Conservation (phyloP, 805 yeast species). For the Torulaspora delbrueckii region DNA sequence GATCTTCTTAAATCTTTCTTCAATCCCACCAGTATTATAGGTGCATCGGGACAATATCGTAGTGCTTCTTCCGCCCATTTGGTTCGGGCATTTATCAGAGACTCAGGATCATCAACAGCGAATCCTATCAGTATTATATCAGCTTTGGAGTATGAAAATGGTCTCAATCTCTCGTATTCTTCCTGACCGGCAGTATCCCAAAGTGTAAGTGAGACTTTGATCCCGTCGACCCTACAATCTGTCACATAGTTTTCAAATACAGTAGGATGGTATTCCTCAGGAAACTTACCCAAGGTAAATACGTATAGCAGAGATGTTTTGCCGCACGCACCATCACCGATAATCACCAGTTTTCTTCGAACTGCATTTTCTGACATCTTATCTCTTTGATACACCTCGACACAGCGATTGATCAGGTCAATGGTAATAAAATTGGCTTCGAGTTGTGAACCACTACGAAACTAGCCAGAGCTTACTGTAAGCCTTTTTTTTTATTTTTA, state of each 20-base stretch:
- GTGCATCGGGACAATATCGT: constrained; percentile 75
- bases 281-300: constrained; percentile 88
- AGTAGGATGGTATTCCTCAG: constrained; percentile 88
- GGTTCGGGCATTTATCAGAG: constrained; percentile 70
- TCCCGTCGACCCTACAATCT: constrained; percentile 90
- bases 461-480: background rate
- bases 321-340: constrained; percentile 95
- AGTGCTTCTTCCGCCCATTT: constrained; percentile 87
- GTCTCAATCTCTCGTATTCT: constrained; percentile 86
- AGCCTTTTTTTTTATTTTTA: background rate
- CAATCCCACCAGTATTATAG: constrained; percentile 73
- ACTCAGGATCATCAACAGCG: constrained; percentile 80
- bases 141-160: constrained; percentile 82
- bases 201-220: constrained; percentile 77
- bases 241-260: constrained; percentile 93
- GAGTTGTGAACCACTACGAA: no score
- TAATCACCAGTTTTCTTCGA: constrained; percentile 77
- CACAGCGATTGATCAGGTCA: no score
- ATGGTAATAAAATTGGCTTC: no score
- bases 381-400: background rate
- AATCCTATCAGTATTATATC: constrained; percentile 82
- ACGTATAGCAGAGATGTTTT: constrained; percentile 87
- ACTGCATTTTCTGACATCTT: constrained; percentile 35
- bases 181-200: constrained; percentile 99
- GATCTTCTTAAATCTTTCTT: constrained; percentile 66